Base-by-base conservation (phyloP, 208 protist species). In the Trypanosomatidae sp. region DNA sequence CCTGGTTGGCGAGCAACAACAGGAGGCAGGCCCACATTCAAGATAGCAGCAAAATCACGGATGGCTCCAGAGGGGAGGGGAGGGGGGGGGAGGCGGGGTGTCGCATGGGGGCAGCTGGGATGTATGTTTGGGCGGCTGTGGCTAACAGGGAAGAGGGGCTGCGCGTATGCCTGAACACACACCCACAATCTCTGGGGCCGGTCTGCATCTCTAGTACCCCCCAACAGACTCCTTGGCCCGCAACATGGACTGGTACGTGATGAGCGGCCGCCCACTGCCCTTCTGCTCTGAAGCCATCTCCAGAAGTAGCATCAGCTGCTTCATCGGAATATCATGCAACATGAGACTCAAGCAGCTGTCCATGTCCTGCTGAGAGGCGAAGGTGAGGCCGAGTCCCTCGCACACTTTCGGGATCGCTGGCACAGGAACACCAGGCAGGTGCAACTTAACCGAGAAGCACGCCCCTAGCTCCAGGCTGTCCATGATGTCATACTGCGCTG, bases 381-480 rank as follows among this genome's bases (percentile, higher is more conserved):
- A 91, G 52, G 43, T 25, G 52, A 93, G 74, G 36, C 77, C 77
- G 30, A 95, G 73, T 15, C 74, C 69, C 12, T 73, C 59, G 50
- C 84, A 82, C 55, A 96, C 75, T 53, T 73, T 36, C 41, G 75
- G 66, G 12, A 96, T 65, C 44, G 80, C 74, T 13, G 83, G 46
- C 46, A 74, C 68, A 30, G 85, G 80, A 17, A 94, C 82, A 0
- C 62, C 62, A 4, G 89, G 85, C 44, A 96, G 58, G 67, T 90
- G 76, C 76, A 93, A 67, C 74, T 96, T 92, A 44, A 94, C 87
- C 55, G 97, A 92, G 77, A 99, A 99, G 68, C 86, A 89, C 39
- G 92, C 86, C 44, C 76, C 76, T 39, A 99, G 69, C 77, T 99
- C 97, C 62, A 99, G 83, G 49, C 85, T 87, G 59, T 96, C 85